Percentiles rank a stretch among this genome's conserved stretches.
These are phyloP conservation scores for Debaryomyces subglobosus DNA, from an alignment of 1,139 yeast genomes.

Conservation along the genomic window DNA sequence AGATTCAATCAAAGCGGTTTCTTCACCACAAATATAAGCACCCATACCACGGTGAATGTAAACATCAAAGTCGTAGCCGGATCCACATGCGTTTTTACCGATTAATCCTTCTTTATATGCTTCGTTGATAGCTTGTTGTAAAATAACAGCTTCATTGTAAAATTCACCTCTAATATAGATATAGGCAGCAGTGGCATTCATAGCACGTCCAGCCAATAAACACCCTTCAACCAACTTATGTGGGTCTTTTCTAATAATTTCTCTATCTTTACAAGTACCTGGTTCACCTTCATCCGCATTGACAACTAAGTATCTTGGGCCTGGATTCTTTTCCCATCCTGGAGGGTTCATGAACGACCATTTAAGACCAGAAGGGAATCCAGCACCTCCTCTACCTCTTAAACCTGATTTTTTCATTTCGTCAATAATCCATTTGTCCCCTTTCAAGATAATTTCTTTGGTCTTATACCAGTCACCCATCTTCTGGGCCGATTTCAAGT, in stretches of 20 bases:
- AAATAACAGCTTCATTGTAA: conserved; percentile 70
- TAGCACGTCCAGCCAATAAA: conserved; percentile 82
- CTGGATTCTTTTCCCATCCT: conserved; percentile 86
- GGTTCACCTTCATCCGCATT: conserved; percentile 96
- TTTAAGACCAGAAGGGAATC: conserved; percentile 86
- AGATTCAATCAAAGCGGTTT: conserved; percentile 84
- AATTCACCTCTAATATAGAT: conserved; percentile 89
- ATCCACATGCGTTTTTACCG: conserved; percentile 84
- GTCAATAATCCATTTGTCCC: conserved; percentile 85
- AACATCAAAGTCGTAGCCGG: conserved; percentile 81
- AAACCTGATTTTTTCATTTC: conserved; percentile 83
- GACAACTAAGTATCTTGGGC: conserved; percentile 84
- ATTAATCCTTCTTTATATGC: conserved; percentile 79
- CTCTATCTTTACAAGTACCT: conserved; percentile 90
- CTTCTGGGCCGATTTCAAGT: conserved; percentile 69
- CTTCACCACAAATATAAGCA: conserved; percentile 90
- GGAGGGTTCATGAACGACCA: conserved; percentile 96
- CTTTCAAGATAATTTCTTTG: conserved; percentile 78
- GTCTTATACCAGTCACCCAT: conserved; percentile 94
- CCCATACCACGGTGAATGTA: conserved; percentile 90
- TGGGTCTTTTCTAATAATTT: conserved; percentile 86
- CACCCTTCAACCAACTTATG: conserved; percentile 90
- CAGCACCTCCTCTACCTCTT: conserved; percentile 94
- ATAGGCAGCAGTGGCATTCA: conserved; percentile 92
- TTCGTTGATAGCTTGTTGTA: conserved; percentile 82